Evolutionary conservation across 495 filamentous ascomycete species (phyloP).

Genomic region (Aspergillus ostianus): DNA sequence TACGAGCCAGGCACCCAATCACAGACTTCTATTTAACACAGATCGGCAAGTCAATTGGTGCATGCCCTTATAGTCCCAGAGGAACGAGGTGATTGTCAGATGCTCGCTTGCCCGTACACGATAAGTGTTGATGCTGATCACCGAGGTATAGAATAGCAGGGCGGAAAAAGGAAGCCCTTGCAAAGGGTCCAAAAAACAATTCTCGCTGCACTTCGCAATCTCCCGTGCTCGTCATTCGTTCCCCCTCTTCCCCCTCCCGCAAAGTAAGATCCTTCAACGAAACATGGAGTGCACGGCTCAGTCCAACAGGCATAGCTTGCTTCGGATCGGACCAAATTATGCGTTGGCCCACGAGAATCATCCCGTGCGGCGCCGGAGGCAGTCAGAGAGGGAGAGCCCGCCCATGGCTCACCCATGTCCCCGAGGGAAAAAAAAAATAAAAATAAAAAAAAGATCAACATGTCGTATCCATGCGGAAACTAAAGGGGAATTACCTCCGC

Average conservation of each 20-base stretch:
- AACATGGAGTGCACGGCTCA: slow-evolving; percentile 13
- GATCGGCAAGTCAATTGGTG: slow-evolving; percentile 13
- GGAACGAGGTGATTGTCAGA: slow-evolving; percentile 5
- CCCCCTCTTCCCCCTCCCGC: slow-evolving; percentile 15
- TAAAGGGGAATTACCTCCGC: slow-evolving; percentile 22
- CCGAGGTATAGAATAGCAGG: slow-evolving; percentile 6
- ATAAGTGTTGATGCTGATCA: slow-evolving; percentile 13
- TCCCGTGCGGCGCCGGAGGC: slow-evolving; percentile 7
- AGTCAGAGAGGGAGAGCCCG: slow-evolving; percentile 3
- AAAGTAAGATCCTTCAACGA: slow-evolving; percentile 14
- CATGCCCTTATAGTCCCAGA: slow-evolving; percentile 1
- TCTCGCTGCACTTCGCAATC: slow-evolving; percentile 16
- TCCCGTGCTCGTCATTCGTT: slow-evolving; percentile 11
- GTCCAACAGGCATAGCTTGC: slow-evolving; percentile 13
- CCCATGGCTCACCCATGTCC: slow-evolving; percentile 4
- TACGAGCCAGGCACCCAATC: slow-evolving; percentile 5
- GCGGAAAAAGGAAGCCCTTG: slow-evolving; percentile 6
- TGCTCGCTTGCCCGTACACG: slow-evolving; percentile 3
- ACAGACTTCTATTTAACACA: neutral
- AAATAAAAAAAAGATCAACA: slow-evolving; percentile 10
- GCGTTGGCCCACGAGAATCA: slow-evolving; percentile 11
- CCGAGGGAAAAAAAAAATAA: neutral
- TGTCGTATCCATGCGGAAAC: slow-evolving; percentile 12
- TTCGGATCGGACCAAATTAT: slow-evolving; percentile 11
- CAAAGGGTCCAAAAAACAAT: slow-evolving; percentile 9